Conservation (phyloP, 1,139 yeast species). For the Saccharomyces hybrid region DNA sequence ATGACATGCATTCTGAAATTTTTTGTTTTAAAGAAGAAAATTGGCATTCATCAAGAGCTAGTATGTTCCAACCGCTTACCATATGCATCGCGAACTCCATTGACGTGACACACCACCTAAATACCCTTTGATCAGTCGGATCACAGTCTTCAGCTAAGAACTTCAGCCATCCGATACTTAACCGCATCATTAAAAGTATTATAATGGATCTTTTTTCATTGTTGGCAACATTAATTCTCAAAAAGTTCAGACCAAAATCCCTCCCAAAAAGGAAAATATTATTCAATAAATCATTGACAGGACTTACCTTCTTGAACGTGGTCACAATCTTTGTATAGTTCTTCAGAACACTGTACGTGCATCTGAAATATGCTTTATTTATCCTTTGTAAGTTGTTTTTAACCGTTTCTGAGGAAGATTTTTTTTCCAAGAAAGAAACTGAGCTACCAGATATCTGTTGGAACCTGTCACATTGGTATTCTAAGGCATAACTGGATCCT, state of each 20-base stretch:
- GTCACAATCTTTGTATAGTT: conserved; percentile 50
- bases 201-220: conserved; percentile 52
- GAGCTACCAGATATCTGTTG: conserved; percentile 50
- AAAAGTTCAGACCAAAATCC: conserved; percentile 73
- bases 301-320: conserved; percentile 43
- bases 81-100: conserved; percentile 94
- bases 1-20: conserved; percentile 92
- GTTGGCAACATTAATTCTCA: conserved; percentile 55
- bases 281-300: conserved; percentile 70
- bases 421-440: conserved; percentile 46
- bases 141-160: conserved; percentile 92
- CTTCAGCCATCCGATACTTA: conserved; percentile 86
- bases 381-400: conserved; percentile 66
- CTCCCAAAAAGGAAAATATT: conserved; percentile 72
- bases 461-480: conserved; percentile 38
- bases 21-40: conserved; percentile 66
- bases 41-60: conserved; percentile 71
- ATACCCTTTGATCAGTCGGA: conserved; percentile 84
- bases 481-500: conserved; percentile 47
- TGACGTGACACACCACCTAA: conserved; percentile 94
- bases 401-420: conserved; percentile 67
- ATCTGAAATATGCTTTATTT: conserved; percentile 59
- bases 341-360: conserved; percentile 61
- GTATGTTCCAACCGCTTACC: conserved; percentile 83
- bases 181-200: conserved; percentile 62